Base-by-base conservation (phyloP, 108 stramenopile species). In the Cyclotella sp. region DNA sequence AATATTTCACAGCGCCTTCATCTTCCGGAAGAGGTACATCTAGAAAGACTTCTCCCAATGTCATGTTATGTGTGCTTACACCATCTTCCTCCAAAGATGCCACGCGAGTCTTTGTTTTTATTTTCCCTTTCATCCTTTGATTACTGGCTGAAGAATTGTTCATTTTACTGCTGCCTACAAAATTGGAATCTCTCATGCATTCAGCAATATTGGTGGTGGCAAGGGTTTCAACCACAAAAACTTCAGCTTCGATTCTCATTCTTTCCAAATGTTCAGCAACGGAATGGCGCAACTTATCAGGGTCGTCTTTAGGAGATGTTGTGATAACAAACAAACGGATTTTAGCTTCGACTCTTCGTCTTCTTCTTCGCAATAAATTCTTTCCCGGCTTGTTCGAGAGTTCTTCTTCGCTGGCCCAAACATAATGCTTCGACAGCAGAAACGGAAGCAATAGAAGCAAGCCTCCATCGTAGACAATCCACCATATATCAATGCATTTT, bases 391-490 rank as follows among this genome's bases (percentile, higher is more conserved):
- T 65, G 1, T 26, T 59, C 28, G 13, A 14, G 58, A 10, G 43
- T 12, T 74, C 73, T 42, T 63, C 63, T 30, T 29, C 65, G 26
- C 30, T 52, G 18, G 52, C 44, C 89, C 88, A 94, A 16, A 78
- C 70, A 46, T 47, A 19, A 59, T 92, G 87, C 42, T 86, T 87
- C 24, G 68, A 71, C 24, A 94, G 80, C 12, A 94, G 83, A 63
- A 78, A 91, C 18, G 93, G 93, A 13, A 92, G 76, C 42, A 94
- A 74, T 3, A 94, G 79, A 49, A 93, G 83, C 39, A 93, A 84
- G n/a, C 91, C 93, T 13, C 91, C 90, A 63, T 93, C 91, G 63
- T 88, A 78, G 15, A 88, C 84, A 52, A 93, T 77, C 93, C 93
- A 94, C 89, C 89, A 94, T 44, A 94, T 78, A 73, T 94, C 93